A percentile compares a stretch with the other conserved stretches of the same genome.
These are phyloP conservation scores for Botryosphaeria agaves DNA, from an alignment of 2,329 filamentous ascomycete genomes.

Conservation along the genomic window DNA sequence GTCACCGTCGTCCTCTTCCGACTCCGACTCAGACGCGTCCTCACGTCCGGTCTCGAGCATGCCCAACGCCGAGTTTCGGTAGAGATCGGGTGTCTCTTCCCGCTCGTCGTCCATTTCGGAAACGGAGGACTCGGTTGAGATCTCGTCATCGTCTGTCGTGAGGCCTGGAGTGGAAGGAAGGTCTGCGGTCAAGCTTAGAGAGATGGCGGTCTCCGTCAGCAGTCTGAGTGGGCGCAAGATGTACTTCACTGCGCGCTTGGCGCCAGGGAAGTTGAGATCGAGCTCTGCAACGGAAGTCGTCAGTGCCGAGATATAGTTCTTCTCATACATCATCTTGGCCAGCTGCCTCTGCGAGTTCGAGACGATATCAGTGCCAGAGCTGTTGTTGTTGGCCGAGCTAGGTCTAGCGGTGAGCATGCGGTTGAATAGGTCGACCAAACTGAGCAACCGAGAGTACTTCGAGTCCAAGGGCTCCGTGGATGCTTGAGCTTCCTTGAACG, in stretches of 20 bases:
- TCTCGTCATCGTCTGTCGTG: conserved; percentile 63
- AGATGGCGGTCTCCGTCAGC: conserved; percentile 72
- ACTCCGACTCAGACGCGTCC: conserved; percentile 63
- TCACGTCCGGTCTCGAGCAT: conserved; percentile 79
- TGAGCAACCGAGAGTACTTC: conserved; percentile 77
- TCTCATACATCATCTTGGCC: conserved; percentile 93
- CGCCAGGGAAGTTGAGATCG: conserved; percentile 82
- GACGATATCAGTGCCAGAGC: conserved; percentile 6
- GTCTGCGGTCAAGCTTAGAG: conserved; percentile 66
- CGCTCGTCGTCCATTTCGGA: conserved; percentile 47
- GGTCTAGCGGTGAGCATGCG: conserved; percentile 76
- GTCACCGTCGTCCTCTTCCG: conserved; percentile 39
- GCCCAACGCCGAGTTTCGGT: conserved; percentile 86
- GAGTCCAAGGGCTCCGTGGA: conserved; percentile 67
- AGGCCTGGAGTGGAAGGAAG: conserved; percentile 49
- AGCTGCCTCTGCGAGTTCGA: conserved; percentile 60
- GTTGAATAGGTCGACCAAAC: conserved; percentile 79
- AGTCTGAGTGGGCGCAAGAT: conserved; percentile 80
- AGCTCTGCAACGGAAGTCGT: conserved; percentile 90
- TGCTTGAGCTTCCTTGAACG: conserved; percentile 72
- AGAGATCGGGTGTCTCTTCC: conserved; percentile 91
- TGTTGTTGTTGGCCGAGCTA: conserved; percentile 32
- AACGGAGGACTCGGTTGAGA: conserved; percentile 71
- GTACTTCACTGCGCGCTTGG: conserved; percentile 90
- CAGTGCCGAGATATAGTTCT: conserved; percentile 77